Conservation (phyloP, 495 filamentous ascomycete species). For the Extremus antarcticus region DNA sequence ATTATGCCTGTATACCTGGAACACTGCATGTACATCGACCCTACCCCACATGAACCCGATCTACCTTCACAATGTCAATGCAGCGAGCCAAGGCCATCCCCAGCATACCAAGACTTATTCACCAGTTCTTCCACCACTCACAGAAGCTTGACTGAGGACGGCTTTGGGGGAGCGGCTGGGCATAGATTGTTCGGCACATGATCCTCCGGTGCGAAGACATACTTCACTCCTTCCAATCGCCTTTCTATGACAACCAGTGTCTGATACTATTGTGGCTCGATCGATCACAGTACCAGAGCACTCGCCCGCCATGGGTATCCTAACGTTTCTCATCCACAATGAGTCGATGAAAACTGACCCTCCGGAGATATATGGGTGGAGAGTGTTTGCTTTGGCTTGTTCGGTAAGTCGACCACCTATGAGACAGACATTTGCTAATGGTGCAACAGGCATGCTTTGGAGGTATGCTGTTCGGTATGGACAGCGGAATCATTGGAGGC, state of each 20-base stretch:
- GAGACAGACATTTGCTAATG: not conserved
- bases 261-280: no score
- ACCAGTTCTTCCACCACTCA: not conserved
- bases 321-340: conserved; percentile 62
- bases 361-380: conserved; percentile 69
- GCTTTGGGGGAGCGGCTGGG: no score
- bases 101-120: not conserved
- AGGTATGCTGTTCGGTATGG: conserved; percentile 43
- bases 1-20: no score
- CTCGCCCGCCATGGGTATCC: conserved; percentile 24
- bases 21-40: no score
- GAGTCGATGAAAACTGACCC: conserved; percentile 67
- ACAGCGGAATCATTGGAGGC: conserved; percentile 55
- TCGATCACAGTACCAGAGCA: no score
- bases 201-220: no score
- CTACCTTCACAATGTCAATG: no score
- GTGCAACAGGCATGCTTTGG: conserved; percentile 31
- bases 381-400: conserved; percentile 56
- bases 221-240: no score
- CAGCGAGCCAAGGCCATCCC: not conserved
- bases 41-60: no score
- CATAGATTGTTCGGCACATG: no score
- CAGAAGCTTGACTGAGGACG: not conserved
- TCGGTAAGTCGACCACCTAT: conserved; percentile 26
- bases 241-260: no score